These are phyloP conservation scores for Magnaporthiopsis poae DNA, from an alignment of 2,329 filamentous ascomycete species.

Conservation along the genomic window DNA sequence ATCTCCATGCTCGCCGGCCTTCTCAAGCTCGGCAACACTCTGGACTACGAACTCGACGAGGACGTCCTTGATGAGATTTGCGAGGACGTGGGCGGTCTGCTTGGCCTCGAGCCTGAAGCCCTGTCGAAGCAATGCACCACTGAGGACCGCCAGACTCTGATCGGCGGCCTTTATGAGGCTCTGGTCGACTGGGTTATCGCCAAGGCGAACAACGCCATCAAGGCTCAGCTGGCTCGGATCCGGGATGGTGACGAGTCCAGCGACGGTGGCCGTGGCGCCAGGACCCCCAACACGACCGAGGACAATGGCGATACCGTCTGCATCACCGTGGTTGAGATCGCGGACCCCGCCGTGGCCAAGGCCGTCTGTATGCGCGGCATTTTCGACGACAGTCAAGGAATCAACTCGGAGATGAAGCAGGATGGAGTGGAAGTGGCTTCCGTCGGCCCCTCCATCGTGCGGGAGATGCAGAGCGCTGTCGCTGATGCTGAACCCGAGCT, in stretches of 20 bases:
- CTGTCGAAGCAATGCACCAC: constrained; percentile 71
- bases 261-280: constrained; percentile 46
- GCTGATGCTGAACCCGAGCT: constrained; percentile 68
- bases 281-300: constrained; percentile 58
- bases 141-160: constrained; percentile 70
- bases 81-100: constrained; percentile 76
- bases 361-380: constrained; percentile 80
- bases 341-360: constrained; percentile 69
- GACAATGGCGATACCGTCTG: constrained; percentile 75
- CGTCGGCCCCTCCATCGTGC: constrained; percentile 70
- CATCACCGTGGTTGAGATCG: constrained; percentile 80
- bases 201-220: constrained; percentile 80
- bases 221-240: constrained; percentile 59
- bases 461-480: constrained; percentile 79
- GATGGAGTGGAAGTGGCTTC: constrained; percentile 72
- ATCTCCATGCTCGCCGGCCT: constrained; percentile 79
- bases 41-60: constrained; percentile 74
- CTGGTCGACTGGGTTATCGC: constrained; percentile 88
- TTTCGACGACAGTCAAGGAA: constrained; percentile 85
- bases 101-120: constrained; percentile 79
- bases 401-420: constrained; percentile 94
- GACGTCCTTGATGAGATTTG: constrained; percentile 76
- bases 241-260: constrained; percentile 58
- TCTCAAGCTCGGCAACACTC: constrained; percentile 81
- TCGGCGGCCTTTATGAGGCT: constrained; percentile 83